Evolutionary conservation across 2,329 filamentous ascomycete species (phyloP).

Genomic region (Cyphellophora attinorum): DNA sequence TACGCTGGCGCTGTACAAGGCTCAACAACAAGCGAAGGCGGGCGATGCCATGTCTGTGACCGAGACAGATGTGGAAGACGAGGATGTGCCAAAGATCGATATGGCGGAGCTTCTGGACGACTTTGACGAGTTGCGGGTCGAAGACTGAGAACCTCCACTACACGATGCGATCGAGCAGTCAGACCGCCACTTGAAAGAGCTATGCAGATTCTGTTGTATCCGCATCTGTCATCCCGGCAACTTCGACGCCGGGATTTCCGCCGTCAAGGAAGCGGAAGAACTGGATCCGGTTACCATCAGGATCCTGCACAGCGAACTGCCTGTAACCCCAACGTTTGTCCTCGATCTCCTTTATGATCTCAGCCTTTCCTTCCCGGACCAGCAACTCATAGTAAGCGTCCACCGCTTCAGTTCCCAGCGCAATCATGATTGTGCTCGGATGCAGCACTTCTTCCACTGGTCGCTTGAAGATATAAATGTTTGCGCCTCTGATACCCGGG

Average conservation of each 20-base stretch:
- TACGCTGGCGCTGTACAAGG: conserved; percentile 79
- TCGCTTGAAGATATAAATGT: conserved; percentile 15
- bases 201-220: too few relatives aligned
- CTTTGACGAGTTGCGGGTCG: conserved; percentile 77
- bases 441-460: conserved; percentile 7
- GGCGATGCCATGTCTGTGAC: conserved; percentile 30
- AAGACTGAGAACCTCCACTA: conserved; percentile 34
- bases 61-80: conserved; percentile 53
- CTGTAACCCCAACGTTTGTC: conserved; percentile 13
- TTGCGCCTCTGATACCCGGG: conserved; percentile 12
- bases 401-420: conserved; percentile 12
- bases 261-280: conserved; percentile 14
- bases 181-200: too few relatives aligned
- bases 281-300: conserved; percentile 11
- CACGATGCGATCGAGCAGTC: too few relatives aligned
- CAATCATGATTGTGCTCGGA: conserved; percentile 12
- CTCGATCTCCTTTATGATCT: conserved; percentile 7
- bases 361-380: conserved; percentile 7
- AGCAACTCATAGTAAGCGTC: conserved; percentile 13
- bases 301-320: conserved; percentile 12
- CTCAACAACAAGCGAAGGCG: conserved; percentile 46
- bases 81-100: conserved; percentile 58
- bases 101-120: conserved; percentile 83
- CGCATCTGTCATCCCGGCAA: too few relatives aligned
- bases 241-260: conserved; percentile 9